A percentile compares a stretch with the other conserved stretches of the same genome.
These are phyloP conservation scores for Petunia hybrid DNA, from an alignment of 305 asterid genomes.

Conservation along the genomic window DNA sequence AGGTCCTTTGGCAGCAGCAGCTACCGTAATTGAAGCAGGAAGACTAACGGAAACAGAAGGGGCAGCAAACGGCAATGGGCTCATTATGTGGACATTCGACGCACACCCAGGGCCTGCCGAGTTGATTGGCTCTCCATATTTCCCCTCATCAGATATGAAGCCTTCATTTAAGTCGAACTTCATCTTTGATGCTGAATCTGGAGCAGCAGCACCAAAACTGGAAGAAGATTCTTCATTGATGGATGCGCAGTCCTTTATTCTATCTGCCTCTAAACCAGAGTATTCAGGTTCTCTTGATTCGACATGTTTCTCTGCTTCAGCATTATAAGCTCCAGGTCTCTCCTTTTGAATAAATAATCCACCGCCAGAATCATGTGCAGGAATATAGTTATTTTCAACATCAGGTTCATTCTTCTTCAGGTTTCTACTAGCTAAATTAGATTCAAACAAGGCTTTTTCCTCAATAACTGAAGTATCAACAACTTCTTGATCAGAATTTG, in stretches of 20 bases:
- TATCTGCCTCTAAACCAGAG: conserved; percentile 40
- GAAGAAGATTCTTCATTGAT: conserved; percentile 41
- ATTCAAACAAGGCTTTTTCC: conserved; percentile 30
- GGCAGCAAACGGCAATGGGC: conserved; percentile 42
- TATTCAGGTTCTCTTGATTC: conserved; percentile 40
- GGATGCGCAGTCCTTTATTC: conserved; percentile 35
- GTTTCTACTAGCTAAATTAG: conserved; percentile 25
- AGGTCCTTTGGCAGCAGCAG: conserved; percentile 84
- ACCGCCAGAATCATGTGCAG: conserved; percentile 19
- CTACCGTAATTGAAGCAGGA: conserved; percentile 75
- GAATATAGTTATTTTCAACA: conserved; percentile 41
- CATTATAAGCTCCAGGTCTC: conserved; percentile 37
- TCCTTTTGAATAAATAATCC: conserved; percentile 36
- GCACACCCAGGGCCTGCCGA: conserved; percentile 36
- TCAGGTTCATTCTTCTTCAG: conserved; percentile 34
- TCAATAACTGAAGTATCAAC: conserved; percentile 17
- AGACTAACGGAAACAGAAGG: conserved; percentile 41
- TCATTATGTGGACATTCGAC: conserved; percentile 41
- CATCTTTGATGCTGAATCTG: conserved; percentile 47
- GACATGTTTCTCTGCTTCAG: conserved; percentile 36
- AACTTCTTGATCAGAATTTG: conserved; percentile 25
- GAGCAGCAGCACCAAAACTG: conserved; percentile 38
- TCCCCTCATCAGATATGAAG: conserved; percentile 52
- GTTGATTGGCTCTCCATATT: conserved; percentile 46
- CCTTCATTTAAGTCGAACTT: conserved; percentile 65